These are phyloP conservation scores for Echria macrotheca DNA, from an alignment of 495 filamentous ascomycete species.

Conservation along the genomic window DNA sequence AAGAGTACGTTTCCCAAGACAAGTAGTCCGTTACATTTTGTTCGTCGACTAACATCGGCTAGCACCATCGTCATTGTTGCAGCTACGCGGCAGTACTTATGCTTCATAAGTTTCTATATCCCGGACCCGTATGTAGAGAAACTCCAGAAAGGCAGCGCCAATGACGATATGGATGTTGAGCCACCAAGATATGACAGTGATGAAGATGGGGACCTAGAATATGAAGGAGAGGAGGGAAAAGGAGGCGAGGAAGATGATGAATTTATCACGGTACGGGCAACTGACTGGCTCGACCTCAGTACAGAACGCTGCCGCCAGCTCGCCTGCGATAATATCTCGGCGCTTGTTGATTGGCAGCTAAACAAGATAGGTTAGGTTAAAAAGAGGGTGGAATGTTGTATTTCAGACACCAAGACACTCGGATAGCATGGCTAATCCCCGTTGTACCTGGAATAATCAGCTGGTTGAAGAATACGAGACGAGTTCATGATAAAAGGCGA, in stretches of 20 bases:
- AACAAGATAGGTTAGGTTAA: neutral
- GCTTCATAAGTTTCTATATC: constrained; percentile 6
- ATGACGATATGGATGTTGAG: neutral
- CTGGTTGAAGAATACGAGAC: too few relatives aligned
- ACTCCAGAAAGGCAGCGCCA: neutral
- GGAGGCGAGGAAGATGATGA: neutral
- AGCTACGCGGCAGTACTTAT: constrained; percentile 8
- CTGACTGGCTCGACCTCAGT: constrained; percentile 6
- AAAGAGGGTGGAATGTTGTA: neutral
- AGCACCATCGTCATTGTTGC: constrained; percentile 2
- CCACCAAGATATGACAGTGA: neutral
- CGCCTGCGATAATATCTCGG: constrained; percentile 5
- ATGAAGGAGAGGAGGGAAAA: neutral
- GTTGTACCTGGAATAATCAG: too few relatives aligned
- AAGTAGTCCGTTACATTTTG: neutral
- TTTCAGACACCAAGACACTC: neutral
- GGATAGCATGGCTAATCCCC: too few relatives aligned
- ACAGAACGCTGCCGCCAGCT: constrained; percentile 4
- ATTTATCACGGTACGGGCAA: constrained; percentile 2
- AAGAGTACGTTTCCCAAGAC: constrained; percentile 1
- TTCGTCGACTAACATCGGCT: constrained; percentile 1
- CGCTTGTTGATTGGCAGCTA: constrained; percentile 5
- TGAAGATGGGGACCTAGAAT: neutral
- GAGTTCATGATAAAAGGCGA: too few relatives aligned
- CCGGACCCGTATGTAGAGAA: constrained; percentile 1